A percentile compares a stretch with the other conserved stretches of the same genome.
Conservation (phyloP, 2,329 filamentous ascomycete genomes). For the Hawksworthiomyces lignivorus region DNA sequence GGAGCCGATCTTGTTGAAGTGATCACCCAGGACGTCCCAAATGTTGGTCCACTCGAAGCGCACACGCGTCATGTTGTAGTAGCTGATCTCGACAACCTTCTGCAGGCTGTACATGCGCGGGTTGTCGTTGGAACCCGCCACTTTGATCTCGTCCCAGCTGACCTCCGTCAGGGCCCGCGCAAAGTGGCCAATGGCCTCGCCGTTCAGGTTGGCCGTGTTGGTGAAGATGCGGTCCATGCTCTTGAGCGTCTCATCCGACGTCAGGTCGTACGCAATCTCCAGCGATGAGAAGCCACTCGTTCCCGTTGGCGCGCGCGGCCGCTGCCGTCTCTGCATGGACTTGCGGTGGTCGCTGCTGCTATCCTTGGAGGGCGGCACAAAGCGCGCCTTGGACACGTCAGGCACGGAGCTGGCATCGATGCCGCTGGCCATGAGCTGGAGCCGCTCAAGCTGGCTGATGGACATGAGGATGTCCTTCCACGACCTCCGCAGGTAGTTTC, state of each 20-base stretch:
- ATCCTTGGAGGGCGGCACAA: conserved; percentile 52
- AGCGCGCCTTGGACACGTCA: conserved; percentile 78
- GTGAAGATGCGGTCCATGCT: conserved; percentile 95
- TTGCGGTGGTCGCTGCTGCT: conserved; percentile 53
- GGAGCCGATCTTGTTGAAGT: conserved; percentile 97
- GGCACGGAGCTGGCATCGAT: conserved; percentile 89
- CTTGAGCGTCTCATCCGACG: conserved; percentile 74
- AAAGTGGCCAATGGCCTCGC: conserved; percentile 93
- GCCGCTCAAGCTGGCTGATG: conserved; percentile 88
- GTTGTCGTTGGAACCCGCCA: conserved; percentile 90
- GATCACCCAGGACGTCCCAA: conserved; percentile 94
- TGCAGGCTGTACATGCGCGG: conserved; percentile 95
- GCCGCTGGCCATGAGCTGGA: conserved; percentile 90
- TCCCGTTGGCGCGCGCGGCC: conserved; percentile 46
- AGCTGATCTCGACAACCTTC: conserved; percentile 97
- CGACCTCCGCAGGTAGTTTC: conserved; percentile 78
- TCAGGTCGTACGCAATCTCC: conserved; percentile 85
- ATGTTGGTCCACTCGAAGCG: conserved; percentile 98
- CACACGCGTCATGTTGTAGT: conserved; percentile 99
- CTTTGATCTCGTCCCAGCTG: conserved; percentile 98
- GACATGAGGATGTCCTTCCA: conserved; percentile 96
- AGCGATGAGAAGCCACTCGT: conserved; percentile 56
- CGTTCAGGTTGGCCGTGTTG: conserved; percentile 86
- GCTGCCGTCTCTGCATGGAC: conserved; percentile 50
- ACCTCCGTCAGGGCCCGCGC: conserved; percentile 88